phyloP scores from a whole-genome alignment of 2,329 filamentous ascomycete species.

The Claviceps purpurea region DNA sequence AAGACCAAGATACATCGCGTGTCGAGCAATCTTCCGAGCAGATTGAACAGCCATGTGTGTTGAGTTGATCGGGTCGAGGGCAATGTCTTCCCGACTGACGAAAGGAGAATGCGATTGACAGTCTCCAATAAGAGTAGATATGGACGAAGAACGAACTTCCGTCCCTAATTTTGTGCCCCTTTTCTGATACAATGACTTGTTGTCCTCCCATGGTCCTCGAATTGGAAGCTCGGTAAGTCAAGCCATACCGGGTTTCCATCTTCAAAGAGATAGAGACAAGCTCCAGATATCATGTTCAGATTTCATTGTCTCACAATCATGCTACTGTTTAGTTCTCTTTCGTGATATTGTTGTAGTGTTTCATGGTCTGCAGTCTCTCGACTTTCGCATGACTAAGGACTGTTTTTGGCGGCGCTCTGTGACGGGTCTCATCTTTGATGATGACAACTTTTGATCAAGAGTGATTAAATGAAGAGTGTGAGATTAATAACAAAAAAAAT shows the following conservation, averaged over 20 bases:
- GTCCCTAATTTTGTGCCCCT: neutral
- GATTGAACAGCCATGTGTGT: slow-evolving; percentile 10
- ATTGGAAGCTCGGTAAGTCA: neutral
- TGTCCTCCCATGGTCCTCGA: neutral
- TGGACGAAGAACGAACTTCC: neutral
- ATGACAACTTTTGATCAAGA: slow-evolving; percentile 22
- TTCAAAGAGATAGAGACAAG: neutral
- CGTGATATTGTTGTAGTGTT: slow-evolving; percentile 5
- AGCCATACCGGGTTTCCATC: neutral
- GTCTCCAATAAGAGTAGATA: neutral
- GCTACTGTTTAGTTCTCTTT: slow-evolving; percentile 6
- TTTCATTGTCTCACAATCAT: slow-evolving; percentile 1
- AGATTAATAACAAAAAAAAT: slow-evolving; percentile 25
- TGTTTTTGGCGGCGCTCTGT: slow-evolving; percentile 21
- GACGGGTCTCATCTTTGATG: slow-evolving; percentile 14
- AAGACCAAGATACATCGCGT: slow-evolving; percentile 6
- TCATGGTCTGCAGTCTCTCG: slow-evolving; percentile 16
- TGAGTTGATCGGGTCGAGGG: slow-evolving; percentile 5
- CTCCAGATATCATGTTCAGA: neutral
- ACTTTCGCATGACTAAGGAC: slow-evolving; percentile 17
- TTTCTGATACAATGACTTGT: neutral
- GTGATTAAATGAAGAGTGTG: slow-evolving; percentile 23
- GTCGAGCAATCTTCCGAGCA: slow-evolving; percentile 10
- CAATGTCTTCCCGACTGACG: neutral
- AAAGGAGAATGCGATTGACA: slow-evolving; percentile 9